These are phyloP conservation scores for Saccharomycopsis guyanensis DNA, from an alignment of 805 yeast species.

Conservation along the genomic window DNA sequence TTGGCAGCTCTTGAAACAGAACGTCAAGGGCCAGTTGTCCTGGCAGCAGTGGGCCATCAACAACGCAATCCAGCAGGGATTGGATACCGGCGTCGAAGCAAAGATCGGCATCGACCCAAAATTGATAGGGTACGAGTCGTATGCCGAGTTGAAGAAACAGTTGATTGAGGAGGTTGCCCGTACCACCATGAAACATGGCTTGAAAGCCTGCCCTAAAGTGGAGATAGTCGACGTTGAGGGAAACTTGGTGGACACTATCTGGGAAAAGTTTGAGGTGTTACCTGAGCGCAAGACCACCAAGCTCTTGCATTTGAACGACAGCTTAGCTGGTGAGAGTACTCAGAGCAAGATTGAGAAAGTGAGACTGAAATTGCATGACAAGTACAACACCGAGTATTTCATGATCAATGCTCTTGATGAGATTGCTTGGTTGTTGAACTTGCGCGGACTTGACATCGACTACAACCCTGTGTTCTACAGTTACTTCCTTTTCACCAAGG, in stretches of 20 bases:
- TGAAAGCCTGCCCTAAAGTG: slow-evolving; percentile 29
- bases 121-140: slow-evolving; percentile 45
- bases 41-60: slow-evolving; percentile 78
- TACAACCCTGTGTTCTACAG: slow-evolving; percentile 84
- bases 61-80: slow-evolving; percentile 39
- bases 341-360: slow-evolving; percentile 49
- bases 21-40: slow-evolving; percentile 55
- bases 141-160: slow-evolving; percentile 25
- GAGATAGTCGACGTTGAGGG: slow-evolving; percentile 43
- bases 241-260: slow-evolving; percentile 69
- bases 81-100: slow-evolving; percentile 34
- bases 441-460: slow-evolving; percentile 77
- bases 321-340: slow-evolving; percentile 60
- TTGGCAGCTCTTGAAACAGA: slow-evolving; percentile 80
- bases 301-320: slow-evolving; percentile 41
- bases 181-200: neutral
- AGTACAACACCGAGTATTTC: slow-evolving; percentile 35
- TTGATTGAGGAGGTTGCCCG: slow-evolving; percentile 25
- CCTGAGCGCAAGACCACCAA: slow-evolving; percentile 51
- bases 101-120: slow-evolving; percentile 82
- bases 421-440: slow-evolving; percentile 82
- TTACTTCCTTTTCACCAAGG: slow-evolving; percentile 35
- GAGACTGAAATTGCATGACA: slow-evolving; percentile 29
- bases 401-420: slow-evolving; percentile 76
- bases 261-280: slow-evolving; percentile 57